phyloP scores from a whole-genome alignment of 2,329 filamentous ascomycete species.

The Aspergillus pseudoviridinutans region DNA sequence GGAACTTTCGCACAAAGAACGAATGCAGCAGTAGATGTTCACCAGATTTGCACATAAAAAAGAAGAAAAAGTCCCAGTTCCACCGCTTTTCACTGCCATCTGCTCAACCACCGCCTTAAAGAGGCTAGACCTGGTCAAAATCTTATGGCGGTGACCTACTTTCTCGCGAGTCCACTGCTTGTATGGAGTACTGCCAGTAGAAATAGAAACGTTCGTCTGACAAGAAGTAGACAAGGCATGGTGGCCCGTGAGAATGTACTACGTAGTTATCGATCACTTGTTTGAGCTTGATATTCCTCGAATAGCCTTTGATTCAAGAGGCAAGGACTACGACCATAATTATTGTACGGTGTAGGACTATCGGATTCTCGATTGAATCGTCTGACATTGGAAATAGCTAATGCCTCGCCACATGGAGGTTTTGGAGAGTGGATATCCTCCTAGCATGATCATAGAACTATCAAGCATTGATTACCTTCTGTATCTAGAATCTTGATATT shows the following conservation, averaged over 20 bases:
- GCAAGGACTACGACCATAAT: not conserved
- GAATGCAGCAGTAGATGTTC: not conserved
- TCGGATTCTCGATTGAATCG: not conserved
- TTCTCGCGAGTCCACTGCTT: not conserved
- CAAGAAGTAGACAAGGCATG: not conserved
- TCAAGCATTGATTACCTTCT: not conserved
- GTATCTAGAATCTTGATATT: not conserved
- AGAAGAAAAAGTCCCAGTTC: too few species aligned
- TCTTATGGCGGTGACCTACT: not conserved
- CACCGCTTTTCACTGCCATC: too few species aligned
- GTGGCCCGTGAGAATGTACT: not conserved
- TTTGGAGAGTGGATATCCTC: not conserved
- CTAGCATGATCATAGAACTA: not conserved
- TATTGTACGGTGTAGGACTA: not conserved
- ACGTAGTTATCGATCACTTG: not conserved
- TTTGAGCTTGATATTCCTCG: not conserved
- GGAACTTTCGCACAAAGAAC: too few species aligned
- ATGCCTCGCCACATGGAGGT: not conserved
- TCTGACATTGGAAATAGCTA: not conserved
- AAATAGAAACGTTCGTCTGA: not conserved
- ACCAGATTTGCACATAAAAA: not conserved
- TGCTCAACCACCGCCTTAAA: not conserved
- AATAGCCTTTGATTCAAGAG: not conserved
- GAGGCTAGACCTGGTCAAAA: not conserved
- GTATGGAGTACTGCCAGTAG: not conserved